phyloP scores from a whole-genome alignment of 768 basidiomycete species.

The Leccinum boreale region DNA sequence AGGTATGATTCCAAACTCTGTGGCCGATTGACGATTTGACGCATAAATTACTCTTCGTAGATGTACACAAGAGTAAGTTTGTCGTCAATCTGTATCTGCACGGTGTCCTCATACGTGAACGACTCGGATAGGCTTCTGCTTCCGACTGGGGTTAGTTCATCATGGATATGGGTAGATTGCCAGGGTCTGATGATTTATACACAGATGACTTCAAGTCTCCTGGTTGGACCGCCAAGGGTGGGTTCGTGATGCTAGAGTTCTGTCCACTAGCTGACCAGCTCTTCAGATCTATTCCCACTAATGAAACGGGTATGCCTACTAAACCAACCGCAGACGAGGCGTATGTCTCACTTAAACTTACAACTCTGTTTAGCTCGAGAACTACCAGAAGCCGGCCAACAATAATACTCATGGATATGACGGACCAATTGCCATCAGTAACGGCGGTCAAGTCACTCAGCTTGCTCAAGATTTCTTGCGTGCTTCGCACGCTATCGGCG shows the following conservation, averaged over 20 bases:
- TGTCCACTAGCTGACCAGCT: not conserved
- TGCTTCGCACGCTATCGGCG: slow-evolving; percentile 55
- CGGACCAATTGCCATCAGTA: slow-evolving; percentile 72
- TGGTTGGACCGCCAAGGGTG: slow-evolving; percentile 66
- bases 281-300: slow-evolving; percentile 60
- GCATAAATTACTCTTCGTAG: slow-evolving; percentile 13
- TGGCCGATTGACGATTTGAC: not conserved
- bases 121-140: slow-evolving; percentile 49
- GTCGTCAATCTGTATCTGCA: not conserved
- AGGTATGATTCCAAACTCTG: slow-evolving; percentile 18
- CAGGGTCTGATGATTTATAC: not conserved
- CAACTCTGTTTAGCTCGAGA: slow-evolving; percentile 49
- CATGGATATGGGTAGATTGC: not conserved
- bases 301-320: slow-evolving; percentile 55
- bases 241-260: slow-evolving; percentile 2
- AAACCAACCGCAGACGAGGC: not conserved
- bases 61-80: slow-evolving; percentile 61
- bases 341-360: not conserved
- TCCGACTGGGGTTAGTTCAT: slow-evolving; percentile 60
- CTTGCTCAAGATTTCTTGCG: slow-evolving; percentile 70
- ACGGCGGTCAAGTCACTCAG: slow-evolving; percentile 60
- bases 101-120: not conserved
- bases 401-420: slow-evolving; percentile 68
- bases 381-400: slow-evolving; percentile 71
- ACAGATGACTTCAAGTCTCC: slow-evolving; percentile 70